These are phyloP conservation scores for Boletus reticuloceps DNA, from an alignment of 768 basidiomycete genomes.

Conservation along the genomic window DNA sequence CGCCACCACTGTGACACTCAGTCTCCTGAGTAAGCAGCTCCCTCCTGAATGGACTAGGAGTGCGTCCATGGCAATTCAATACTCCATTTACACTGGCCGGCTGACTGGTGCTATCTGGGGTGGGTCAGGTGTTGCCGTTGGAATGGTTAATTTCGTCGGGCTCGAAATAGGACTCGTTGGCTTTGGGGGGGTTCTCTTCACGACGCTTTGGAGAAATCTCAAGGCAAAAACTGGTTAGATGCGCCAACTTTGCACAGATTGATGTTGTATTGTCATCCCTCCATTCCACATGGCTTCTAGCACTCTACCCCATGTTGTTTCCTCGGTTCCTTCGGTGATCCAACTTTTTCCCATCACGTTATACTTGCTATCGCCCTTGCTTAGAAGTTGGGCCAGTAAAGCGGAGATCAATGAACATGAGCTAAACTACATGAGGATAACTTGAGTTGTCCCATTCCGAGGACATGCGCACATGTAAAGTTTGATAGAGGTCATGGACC, in stretches of 20 bases:
- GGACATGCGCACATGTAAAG: not conserved
- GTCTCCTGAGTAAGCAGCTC: conserved; percentile 65
- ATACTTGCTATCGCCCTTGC: not conserved
- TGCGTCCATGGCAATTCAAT: conserved; percentile 60
- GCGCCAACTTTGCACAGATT: not conserved
- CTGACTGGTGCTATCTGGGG: conserved; percentile 68
- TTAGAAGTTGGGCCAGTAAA: not conserved
- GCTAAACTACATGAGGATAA: not conserved
- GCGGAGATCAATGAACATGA: conserved; percentile 1
- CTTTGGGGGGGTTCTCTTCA: conserved; percentile 53
- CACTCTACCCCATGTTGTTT: not conserved
- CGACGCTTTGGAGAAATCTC: conserved; percentile 57
- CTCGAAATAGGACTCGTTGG: conserved; percentile 61
- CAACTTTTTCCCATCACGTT: not conserved
- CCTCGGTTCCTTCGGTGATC: not conserved
- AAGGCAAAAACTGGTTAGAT: conserved; percentile 60
- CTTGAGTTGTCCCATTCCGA: not conserved
- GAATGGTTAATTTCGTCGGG: conserved; percentile 59
- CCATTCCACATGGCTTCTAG: not conserved
- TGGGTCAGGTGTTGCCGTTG: conserved; percentile 51
- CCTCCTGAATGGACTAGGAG: conserved; percentile 59
- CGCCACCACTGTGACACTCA: conserved; percentile 66
- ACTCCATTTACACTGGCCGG: conserved; percentile 65
- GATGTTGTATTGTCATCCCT: not conserved
- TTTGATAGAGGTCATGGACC: too few relatives aligned